These are phyloP conservation scores for Heliophila coronopifolia DNA, from an alignment of 441 rosid species.

Conservation along the genomic window DNA sequence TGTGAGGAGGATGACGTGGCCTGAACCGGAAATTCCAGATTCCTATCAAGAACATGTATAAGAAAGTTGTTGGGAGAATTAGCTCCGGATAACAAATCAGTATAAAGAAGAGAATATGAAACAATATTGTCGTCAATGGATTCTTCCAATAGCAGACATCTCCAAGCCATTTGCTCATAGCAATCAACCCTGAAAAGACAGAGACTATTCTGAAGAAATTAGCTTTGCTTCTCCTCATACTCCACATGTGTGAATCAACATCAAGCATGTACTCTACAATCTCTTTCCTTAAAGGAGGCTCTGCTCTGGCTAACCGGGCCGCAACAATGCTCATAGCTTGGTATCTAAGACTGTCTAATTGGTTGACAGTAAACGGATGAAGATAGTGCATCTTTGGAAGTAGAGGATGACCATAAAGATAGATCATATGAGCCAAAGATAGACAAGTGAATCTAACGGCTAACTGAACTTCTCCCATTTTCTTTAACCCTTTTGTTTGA, in stretches of 20 bases:
- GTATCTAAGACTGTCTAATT: slow-evolving; percentile 81
- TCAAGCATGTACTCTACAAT: slow-evolving; percentile 95
- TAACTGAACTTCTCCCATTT: slow-evolving; percentile 93
- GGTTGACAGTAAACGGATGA: slow-evolving; percentile 81
- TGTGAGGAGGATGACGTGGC: slow-evolving; percentile 92
- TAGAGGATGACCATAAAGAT: slow-evolving; percentile 76
- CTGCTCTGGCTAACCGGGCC: slow-evolving; percentile 73
- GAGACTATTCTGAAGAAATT: slow-evolving; percentile 87
- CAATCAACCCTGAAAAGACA: slow-evolving; percentile 67
- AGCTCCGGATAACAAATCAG: slow-evolving; percentile 90
- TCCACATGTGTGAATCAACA: slow-evolving; percentile 98
- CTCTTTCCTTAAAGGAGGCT: slow-evolving; percentile 90
- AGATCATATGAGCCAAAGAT: slow-evolving; percentile 91
- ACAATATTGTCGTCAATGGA: slow-evolving; percentile 79
- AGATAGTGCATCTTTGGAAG: slow-evolving; percentile 92
- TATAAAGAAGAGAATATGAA: slow-evolving; percentile 81
- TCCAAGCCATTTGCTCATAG: slow-evolving; percentile 89
- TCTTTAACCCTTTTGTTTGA: slow-evolving; percentile 75
- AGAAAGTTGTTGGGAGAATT: slow-evolving; percentile 80
- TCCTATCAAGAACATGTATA: slow-evolving; percentile 88
- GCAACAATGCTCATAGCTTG: slow-evolving; percentile 94
- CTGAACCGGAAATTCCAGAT: slow-evolving; percentile 93
- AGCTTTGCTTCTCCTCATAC: slow-evolving; percentile 97
- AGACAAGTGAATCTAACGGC: slow-evolving; percentile 91
- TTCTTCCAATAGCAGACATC: slow-evolving; percentile 92